Percentiles rank a stretch among this genome's conserved stretches.
phyloP scores from a whole-genome alignment of 2,329 filamentous ascomycete species.

The Diplodia scrobiculata region DNA sequence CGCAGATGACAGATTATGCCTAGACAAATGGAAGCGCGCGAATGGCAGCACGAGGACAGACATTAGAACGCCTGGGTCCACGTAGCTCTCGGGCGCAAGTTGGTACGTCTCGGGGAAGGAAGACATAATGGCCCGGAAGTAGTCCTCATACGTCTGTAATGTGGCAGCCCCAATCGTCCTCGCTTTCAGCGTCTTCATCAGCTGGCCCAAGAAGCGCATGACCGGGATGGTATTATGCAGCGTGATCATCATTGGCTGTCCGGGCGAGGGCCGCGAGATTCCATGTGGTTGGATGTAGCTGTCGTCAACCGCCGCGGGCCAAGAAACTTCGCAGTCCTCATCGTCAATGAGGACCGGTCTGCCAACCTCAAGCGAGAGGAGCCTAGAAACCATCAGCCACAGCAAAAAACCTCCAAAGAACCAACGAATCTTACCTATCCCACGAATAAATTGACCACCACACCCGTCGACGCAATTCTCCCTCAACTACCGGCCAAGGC shows the following conservation, averaged over 20 bases:
- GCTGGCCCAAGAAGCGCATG: slow-evolving; percentile 71
- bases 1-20: slow-evolving; percentile 79
- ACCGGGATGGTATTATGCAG: slow-evolving; percentile 80
- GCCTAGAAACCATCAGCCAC: slow-evolving; percentile 47
- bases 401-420: not conserved
- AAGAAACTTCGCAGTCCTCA: slow-evolving; percentile 78
- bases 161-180: slow-evolving; percentile 65
- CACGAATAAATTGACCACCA: slow-evolving; percentile 95
- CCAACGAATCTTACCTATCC: slow-evolving; percentile 64
- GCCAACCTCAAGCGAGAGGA: slow-evolving; percentile 76
- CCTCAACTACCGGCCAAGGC: slow-evolving; percentile 72
- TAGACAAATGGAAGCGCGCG: slow-evolving; percentile 79
- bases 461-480: slow-evolving; percentile 80
- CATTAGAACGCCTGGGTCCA: slow-evolving; percentile 73
- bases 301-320: slow-evolving; percentile 81
- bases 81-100: slow-evolving; percentile 63
- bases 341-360: slow-evolving; percentile 83
- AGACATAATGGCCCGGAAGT: slow-evolving; percentile 74
- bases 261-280: slow-evolving; percentile 45
- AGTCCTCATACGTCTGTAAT: slow-evolving; percentile 75
- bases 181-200: slow-evolving; percentile 71
- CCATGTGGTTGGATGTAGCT: slow-evolving; percentile 65
- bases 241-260: slow-evolving; percentile 58
- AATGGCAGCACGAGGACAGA: slow-evolving; percentile 79
- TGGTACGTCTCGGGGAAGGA: slow-evolving; percentile 77